Conservation (phyloP, 225 moss, liverwort and hornwort genomes). For the Sphagnum tenellum region DNA sequence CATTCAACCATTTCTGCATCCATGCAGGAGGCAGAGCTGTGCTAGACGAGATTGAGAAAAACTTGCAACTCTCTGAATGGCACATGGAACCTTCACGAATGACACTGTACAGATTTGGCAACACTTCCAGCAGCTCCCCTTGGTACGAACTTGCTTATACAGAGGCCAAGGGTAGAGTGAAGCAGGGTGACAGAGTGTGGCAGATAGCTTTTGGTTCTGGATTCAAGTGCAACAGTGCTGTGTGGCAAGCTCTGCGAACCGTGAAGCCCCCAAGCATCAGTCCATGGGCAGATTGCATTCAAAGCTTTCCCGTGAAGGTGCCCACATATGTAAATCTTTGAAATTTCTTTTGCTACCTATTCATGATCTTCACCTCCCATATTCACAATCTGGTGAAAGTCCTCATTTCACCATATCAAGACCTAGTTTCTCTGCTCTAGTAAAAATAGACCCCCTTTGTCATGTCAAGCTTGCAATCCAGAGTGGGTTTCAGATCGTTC, state of each 20-base stretch:
- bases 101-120: constrained; percentile 76
- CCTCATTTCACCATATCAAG: too few species aligned
- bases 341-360: too few species aligned
- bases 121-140: constrained; percentile 71
- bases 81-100: constrained; percentile 85
- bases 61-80: constrained; percentile 57
- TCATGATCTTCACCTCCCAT: too few species aligned
- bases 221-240: constrained; percentile 83
- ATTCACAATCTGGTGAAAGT: too few species aligned
- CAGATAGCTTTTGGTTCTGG: constrained; percentile 80
- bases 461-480: too few species aligned
- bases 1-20: constrained; percentile 81
- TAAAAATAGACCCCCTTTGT: too few species aligned
- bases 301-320: constrained; percentile 41
- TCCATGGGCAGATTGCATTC: constrained; percentile 60
- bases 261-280: constrained; percentile 27
- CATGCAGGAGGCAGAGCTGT: constrained; percentile 67
- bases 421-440: too few species aligned
- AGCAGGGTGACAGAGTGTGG: constrained; percentile 64
- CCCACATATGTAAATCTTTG: constrained; percentile 10
- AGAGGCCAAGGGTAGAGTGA: constrained; percentile 57
- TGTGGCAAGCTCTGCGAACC: constrained; percentile 56
- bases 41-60: constrained; percentile 62
- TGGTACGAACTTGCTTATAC: constrained; percentile 80
- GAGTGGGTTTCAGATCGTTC: too few species aligned